Conservation (phyloP, 164 flowering plant species). For the Taxillus chinensis region DNA sequence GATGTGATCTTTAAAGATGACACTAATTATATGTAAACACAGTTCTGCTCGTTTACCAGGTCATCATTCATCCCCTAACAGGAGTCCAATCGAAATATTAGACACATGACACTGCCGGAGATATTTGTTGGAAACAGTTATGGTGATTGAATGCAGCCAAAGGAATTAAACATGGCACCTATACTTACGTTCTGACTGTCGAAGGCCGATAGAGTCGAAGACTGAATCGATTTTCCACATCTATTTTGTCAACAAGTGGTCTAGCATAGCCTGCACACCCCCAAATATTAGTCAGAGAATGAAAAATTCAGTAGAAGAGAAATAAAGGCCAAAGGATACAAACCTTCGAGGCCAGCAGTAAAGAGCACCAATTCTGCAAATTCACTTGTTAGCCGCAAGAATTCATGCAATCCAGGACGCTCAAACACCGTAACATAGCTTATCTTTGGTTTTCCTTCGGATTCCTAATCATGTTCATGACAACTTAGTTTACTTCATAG, state of each 20-base stretch:
- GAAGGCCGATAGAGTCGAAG: constrained; percentile 85
- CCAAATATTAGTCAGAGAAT: not conserved
- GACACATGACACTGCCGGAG: no score
- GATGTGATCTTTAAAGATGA: no score
- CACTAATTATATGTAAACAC: no score
- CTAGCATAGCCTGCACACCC: constrained; percentile 70
- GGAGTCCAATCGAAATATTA: no score
- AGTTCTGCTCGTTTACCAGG: no score
- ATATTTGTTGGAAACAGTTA: no score
- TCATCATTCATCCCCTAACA: no score
- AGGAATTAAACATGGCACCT: not conserved
- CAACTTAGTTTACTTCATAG: not conserved
- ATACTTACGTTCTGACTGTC: constrained; percentile 76
- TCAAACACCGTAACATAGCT: constrained; percentile 95
- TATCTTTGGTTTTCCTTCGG: constrained; percentile 77
- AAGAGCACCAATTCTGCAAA: constrained; percentile 89
- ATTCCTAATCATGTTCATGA: constrained; percentile 39
- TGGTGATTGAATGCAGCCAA: not conserved
- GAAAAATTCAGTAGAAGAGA: constrained; percentile 6
- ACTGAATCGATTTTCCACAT: constrained; percentile 42
- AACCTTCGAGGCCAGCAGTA: constrained; percentile 99
- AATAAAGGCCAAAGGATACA: constrained; percentile 7
- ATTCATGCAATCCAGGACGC: constrained; percentile 86
- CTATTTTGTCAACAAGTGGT: constrained; percentile 86
- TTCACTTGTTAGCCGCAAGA: constrained; percentile 55